These are phyloP conservation scores for Chalciporus pseudorubinellus DNA, from an alignment of 768 basidiomycete genomes.

Conservation along the genomic window DNA sequence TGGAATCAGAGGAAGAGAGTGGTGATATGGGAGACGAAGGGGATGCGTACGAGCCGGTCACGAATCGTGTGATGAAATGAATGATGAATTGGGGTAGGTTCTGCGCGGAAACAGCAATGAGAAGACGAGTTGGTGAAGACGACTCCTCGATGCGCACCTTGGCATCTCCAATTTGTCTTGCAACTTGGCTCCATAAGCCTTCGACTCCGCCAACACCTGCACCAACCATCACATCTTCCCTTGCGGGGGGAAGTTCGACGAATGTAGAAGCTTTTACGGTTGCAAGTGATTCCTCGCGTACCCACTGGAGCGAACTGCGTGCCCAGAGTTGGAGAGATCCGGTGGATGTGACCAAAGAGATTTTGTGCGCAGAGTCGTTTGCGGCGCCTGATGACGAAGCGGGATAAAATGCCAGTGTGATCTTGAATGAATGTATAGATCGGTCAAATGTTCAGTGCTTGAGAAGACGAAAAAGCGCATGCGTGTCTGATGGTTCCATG, in stretches of 20 bases:
- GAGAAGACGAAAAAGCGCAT: constrained; percentile 19
- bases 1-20: not conserved
- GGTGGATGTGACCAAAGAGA: constrained; percentile 67
- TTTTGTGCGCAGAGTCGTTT: constrained; percentile 35
- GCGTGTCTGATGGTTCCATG: constrained; percentile 75
- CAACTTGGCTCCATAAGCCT: constrained; percentile 47
- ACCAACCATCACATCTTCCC: constrained; percentile 21
- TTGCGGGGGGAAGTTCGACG: constrained; percentile 71
- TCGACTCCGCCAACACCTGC: constrained; percentile 32
- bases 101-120: constrained; percentile 40
- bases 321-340: constrained; percentile 78
- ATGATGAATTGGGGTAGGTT: constrained; percentile 67
- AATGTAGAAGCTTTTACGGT: constrained; percentile 63
- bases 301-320: constrained; percentile 61
- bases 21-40: constrained; percentile 36
- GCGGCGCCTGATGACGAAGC: constrained; percentile 38
- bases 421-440: constrained; percentile 36
- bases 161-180: constrained; percentile 57
- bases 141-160: constrained; percentile 40
- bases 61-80: constrained; percentile 69
- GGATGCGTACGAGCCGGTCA: constrained; percentile 62
- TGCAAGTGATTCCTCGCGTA: constrained; percentile 76
- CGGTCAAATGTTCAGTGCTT: not conserved
- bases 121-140: not conserved
- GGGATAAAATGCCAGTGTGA: constrained; percentile 50